phyloP scores from a whole-genome alignment of 31 red algal species.

The Porphyra umbilicalis region DNA sequence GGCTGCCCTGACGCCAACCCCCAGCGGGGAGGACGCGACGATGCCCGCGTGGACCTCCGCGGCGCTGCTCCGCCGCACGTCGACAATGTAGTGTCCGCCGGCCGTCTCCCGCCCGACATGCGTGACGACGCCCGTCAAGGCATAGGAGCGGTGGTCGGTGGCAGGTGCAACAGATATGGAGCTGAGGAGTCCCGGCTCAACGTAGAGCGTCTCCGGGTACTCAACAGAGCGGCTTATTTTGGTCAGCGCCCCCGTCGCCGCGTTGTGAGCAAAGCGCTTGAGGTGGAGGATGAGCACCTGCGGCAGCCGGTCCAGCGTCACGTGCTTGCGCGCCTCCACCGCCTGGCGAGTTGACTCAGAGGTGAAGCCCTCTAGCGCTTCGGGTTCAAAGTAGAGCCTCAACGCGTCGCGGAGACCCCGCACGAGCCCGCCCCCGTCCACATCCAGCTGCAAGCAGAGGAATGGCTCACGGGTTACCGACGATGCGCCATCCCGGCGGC shows the following conservation, averaged over 20 bases:
- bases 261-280: conserved; percentile 66
- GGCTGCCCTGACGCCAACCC: neutral
- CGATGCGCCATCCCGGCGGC: conserved; percentile 35
- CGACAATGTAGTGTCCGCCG: conserved; percentile 79
- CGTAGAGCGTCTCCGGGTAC: conserved; percentile 23
- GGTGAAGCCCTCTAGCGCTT: conserved; percentile 26
- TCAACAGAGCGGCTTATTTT: conserved; percentile 44
- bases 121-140: conserved; percentile 64
- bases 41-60: neutral
- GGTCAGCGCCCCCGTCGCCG: conserved; percentile 25
- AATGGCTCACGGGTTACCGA: conserved; percentile 82
- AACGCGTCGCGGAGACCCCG: conserved; percentile 55
- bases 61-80: conserved; percentile 26
- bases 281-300: conserved; percentile 68
- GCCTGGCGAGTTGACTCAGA: conserved; percentile 7
- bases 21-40: neutral
- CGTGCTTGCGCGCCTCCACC: conserved; percentile 52
- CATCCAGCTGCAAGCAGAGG: conserved; percentile 67
- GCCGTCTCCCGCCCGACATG: conserved; percentile 64
- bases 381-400: conserved; percentile 72
- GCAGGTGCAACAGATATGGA: conserved; percentile 7
- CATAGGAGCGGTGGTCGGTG: conserved; percentile 6
- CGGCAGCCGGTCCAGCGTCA: conserved; percentile 43
- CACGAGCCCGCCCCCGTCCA: conserved; percentile 31
- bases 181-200: conserved; percentile 7